Conservation (phyloP, 208 protist genomes). For the Trypanosomatidae sp. region DNA sequence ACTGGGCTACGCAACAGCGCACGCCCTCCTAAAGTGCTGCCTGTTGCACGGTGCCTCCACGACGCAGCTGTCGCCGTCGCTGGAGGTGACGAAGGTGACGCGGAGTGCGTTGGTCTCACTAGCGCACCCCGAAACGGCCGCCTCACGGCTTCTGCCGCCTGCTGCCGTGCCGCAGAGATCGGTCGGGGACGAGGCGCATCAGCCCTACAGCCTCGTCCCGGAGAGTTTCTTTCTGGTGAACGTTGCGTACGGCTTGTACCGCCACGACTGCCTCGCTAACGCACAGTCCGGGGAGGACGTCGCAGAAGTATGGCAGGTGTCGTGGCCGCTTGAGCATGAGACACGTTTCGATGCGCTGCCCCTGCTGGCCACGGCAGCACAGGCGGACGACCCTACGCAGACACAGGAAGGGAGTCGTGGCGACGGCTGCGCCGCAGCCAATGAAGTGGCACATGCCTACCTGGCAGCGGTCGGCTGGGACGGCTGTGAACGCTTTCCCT, state of each 20-base stretch:
- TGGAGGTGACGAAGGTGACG: no score
- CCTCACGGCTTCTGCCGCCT: no score
- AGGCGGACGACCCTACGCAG: background rate
- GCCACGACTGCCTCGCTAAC: constrained; percentile 8
- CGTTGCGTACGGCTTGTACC: constrained; percentile 24
- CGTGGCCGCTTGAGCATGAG: no score
- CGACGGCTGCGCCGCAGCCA: background rate
- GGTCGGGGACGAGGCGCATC: background rate
- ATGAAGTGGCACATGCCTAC: no score
- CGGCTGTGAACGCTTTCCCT: constrained; percentile 6
- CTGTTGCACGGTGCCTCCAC: constrained; percentile 6
- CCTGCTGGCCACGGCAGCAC: background rate
- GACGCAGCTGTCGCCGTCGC: constrained; percentile 12
- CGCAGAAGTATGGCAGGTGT: constrained; percentile 24
- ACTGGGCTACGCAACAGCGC: constrained; percentile 54
- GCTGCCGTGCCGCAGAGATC: no score
- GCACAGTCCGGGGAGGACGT: background rate
- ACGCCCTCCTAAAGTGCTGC: constrained; percentile 45
- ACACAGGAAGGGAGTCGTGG: background rate
- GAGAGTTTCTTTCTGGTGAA: constrained; percentile 23
- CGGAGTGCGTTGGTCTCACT: no score
- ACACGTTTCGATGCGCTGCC: no score
- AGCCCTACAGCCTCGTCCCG: constrained; percentile 13
- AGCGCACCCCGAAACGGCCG: no score
- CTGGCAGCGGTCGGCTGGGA: background rate